Evolutionary conservation across 2,329 filamentous ascomycete genomes (phyloP).

Genomic region (Karstenula rhodostoma): DNA sequence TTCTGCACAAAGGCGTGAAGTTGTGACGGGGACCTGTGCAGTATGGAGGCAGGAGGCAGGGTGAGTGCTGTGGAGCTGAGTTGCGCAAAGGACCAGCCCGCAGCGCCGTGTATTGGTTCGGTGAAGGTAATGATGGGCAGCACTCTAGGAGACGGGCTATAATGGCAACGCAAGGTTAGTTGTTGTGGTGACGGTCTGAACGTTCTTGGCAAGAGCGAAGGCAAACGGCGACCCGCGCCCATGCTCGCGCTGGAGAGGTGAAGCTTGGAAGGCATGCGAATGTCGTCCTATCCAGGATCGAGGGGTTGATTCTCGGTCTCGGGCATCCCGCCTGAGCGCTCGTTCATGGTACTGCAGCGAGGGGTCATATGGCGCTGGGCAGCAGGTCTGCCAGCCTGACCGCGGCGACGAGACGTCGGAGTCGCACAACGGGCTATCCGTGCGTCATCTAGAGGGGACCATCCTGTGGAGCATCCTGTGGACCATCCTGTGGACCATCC

Average conservation of each 20-base stretch:
- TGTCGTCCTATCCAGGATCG: background rate
- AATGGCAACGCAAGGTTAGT: background rate
- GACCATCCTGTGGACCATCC: too few relatives aligned
- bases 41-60: constrained; percentile 17
- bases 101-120: background rate
- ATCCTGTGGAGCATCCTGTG: too few relatives aligned
- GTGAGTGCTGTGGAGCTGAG: constrained; percentile 10
- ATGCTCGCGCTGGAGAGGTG: background rate
- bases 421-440: constrained; percentile 14
- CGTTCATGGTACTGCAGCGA: background rate
- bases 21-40: background rate
- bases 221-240: constrained; percentile 14
- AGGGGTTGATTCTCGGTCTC: background rate
- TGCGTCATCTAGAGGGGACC: constrained; percentile 4
- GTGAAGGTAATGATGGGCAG: background rate
- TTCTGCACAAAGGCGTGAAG: background rate
- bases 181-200: background rate
- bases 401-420: constrained; percentile 1
- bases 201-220: constrained; percentile 13
- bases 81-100: constrained; percentile 5
- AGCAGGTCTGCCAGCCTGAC: constrained; percentile 12
- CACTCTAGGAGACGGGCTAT: background rate
- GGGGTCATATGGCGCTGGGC: background rate
- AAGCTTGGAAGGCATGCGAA: constrained; percentile 1
- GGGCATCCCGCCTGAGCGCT: background rate